Base-by-base conservation (phyloP, 179 eudicot genomes). In the Dionaea muscipula region DNA sequence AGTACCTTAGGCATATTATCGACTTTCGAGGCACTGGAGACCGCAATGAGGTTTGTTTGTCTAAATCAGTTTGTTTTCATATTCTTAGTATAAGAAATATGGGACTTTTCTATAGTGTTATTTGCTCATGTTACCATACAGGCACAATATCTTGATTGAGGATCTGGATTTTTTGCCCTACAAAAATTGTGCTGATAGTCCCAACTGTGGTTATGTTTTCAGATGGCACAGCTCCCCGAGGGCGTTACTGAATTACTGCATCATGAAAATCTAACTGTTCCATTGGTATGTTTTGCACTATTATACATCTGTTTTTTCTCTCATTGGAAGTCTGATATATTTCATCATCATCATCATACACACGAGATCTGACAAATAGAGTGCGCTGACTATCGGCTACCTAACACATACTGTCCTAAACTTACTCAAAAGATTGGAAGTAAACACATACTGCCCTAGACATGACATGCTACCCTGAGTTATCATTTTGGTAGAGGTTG, bases 201-300 rank as follows among this genome's bases (percentile, higher is more conserved):
- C 46, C 27, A 11, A 1, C 19, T 25, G 13, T 59, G 36, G 2
- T 24, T 59, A 48, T 59, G 8, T 61, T 66, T 75, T 56, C 86
- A 93, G 99, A 93, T 93, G 99, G 96, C 96, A 47, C 94, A 77
- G 63, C 62, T 88, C 57, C 99, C 99, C 0, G 96, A 93, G 71
- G 96, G 99, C 49, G 82, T 93, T 62, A 84, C 96, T 0, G 89
- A 93, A 64, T 58, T 91, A 65, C 63, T 88, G 67, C 86, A 91
- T 66, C 98, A 91, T 59, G 93, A 85, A 54, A 74, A 82, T 49
- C 72, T 93, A 20, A 69, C 64, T 26, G 84, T 93, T 62, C 99
- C 99, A 52, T 67, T 88, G 94, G 94, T 93, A 79, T 58, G 88
- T 81, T 57, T 35, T 47, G 3, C 26, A 9, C 16, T 9, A 7